Conservation (phyloP, 1,284 basidiomycete genomes). For the Cryptococcus sp. region DNA sequence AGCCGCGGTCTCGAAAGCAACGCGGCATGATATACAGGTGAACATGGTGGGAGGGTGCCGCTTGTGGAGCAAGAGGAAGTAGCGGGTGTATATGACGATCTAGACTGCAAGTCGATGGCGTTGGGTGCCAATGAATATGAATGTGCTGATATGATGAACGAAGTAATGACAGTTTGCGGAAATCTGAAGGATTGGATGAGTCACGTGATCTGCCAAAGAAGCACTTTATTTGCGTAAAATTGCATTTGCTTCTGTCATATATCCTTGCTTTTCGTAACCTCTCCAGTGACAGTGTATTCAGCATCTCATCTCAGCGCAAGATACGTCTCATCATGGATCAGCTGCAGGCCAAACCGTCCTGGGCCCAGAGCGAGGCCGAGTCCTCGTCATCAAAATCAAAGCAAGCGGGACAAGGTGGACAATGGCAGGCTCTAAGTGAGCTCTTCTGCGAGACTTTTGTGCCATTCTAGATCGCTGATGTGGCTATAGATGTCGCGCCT, state of each 20-base stretch:
- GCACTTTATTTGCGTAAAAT: background rate
- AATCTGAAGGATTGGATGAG: background rate
- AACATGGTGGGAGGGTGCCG: slow-evolving; percentile 54
- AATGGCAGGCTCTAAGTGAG: slow-evolving; percentile 42
- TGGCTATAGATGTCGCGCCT: slow-evolving; percentile 21
- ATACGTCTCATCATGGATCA: background rate
- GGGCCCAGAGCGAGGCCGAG: slow-evolving; percentile 5
- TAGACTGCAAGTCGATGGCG: background rate
- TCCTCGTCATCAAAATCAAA: slow-evolving; percentile 6
- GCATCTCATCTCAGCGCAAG: background rate
- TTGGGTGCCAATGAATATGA: background rate
- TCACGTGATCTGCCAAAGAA: slow-evolving; percentile 1
- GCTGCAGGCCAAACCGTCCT: background rate
- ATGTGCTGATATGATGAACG: background rate
- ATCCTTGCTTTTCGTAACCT: background rate
- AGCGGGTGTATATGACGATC: background rate
- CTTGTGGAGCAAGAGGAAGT: background rate
- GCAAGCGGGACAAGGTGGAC: slow-evolving; percentile 15
- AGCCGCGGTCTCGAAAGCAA: slow-evolving; percentile 81
- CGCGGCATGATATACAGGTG: slow-evolving; percentile 89
- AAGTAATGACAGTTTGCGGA: too few species aligned
- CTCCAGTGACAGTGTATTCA: background rate
- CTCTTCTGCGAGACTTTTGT: background rate
- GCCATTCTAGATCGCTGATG: background rate
- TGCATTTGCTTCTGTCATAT: too few species aligned